Evolutionary conservation across 73 alveolate species (phyloP).

Genomic region (Stentor coeruleus): DNA sequence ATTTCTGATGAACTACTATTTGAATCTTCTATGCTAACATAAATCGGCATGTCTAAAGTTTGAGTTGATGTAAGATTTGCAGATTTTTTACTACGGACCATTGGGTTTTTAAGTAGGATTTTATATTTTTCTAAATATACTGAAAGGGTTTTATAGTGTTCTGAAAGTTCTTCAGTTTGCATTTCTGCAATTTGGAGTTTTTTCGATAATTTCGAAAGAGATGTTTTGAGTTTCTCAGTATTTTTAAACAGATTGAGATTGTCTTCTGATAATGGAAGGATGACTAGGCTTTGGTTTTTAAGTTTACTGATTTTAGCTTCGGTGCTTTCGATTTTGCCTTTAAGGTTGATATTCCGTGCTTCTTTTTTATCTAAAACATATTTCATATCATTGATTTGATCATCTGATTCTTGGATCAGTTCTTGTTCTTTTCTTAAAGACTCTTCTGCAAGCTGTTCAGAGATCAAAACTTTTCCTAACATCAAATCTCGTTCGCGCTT

Average conservation of each 20-base stretch:
- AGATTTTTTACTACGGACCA: neutral
- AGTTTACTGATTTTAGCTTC: neutral
- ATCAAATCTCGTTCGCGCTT: slow-evolving; percentile 6
- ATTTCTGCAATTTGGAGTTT: neutral
- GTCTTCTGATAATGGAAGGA: neutral
- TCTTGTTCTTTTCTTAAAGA: slow-evolving; percentile 1
- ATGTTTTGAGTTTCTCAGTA: neutral
- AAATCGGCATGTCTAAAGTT: neutral
- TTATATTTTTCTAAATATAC: neutral
- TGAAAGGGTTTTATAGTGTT: neutral
- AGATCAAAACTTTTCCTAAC: neutral
- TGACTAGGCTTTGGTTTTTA: neutral
- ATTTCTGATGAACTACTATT: neutral
- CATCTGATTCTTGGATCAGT: neutral
- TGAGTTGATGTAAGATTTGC: neutral
- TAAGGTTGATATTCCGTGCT: neutral
- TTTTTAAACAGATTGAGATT: neutral
- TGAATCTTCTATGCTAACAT: neutral
- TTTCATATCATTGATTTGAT: neutral
- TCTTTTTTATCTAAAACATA: slow-evolving; percentile 16
- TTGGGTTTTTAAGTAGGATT: slow-evolving; percentile 1
- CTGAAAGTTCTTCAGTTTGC: slow-evolving; percentile 2
- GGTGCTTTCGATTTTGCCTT: neutral
- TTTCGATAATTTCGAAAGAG: neutral
- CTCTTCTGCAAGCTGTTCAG: slow-evolving; percentile 15